These are phyloP conservation scores for Xylariaceae sp. DNA, from an alignment of 2,329 filamentous ascomycete species.

Conservation along the genomic window DNA sequence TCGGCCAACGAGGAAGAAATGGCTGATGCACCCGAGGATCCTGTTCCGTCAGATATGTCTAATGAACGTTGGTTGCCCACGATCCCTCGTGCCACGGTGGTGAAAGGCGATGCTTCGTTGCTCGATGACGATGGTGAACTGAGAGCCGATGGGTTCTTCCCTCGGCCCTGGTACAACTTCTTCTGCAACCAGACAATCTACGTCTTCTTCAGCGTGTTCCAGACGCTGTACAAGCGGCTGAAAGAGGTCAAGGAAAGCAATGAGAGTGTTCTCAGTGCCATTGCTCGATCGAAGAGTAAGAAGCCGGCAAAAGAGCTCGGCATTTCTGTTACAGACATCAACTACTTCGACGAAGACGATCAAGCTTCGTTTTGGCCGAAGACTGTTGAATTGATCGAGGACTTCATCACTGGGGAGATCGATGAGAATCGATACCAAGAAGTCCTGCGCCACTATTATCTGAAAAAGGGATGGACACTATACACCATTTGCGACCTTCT, in stretches of 20 bases:
- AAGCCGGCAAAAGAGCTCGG: constrained; percentile 83
- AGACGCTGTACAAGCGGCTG: constrained; percentile 83
- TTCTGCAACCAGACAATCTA: constrained; percentile 90
- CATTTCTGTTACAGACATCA: constrained; percentile 72
- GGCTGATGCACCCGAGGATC: constrained; percentile 56
- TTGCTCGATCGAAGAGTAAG: constrained; percentile 65
- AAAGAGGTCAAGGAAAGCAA: constrained; percentile 79
- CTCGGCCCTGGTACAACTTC: constrained; percentile 77
- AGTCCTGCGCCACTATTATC: constrained; percentile 84
- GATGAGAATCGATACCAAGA: constrained; percentile 86
- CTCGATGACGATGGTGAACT: constrained; percentile 58
- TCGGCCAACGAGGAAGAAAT: constrained; percentile 76
- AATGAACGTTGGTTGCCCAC: constrained; percentile 63
- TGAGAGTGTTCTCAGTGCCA: constrained; percentile 66
- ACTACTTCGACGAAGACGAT: constrained; percentile 69
- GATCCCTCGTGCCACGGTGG: constrained; percentile 53
- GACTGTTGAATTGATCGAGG: constrained; percentile 79
- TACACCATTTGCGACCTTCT: constrained; percentile 92
- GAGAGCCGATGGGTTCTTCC: constrained; percentile 76
- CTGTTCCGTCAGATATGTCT: constrained; percentile 56
- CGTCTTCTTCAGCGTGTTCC: constrained; percentile 91
- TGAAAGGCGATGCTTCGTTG: constrained; percentile 50
- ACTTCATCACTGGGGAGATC: constrained; percentile 76
- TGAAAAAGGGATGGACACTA: constrained; percentile 85
- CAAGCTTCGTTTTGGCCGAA: constrained; percentile 76